phyloP scores from a whole-genome alignment of 2,329 filamentous ascomycete species.

The Aspergillus eucalypticola region DNA sequence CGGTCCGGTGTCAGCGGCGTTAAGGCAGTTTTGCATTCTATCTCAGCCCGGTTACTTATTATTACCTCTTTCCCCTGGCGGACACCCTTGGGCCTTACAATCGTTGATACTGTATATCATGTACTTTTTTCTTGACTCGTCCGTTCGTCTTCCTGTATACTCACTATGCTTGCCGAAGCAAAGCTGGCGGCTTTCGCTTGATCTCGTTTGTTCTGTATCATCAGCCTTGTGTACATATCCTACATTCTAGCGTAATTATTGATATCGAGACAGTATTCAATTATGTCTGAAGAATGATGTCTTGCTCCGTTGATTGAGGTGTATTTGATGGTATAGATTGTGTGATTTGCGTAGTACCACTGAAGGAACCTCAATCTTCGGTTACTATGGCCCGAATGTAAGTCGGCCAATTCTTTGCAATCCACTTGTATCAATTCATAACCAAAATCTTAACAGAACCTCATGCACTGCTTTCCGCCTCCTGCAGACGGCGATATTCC shows the following conservation, averaged over 20 bases:
- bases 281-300: not conserved
- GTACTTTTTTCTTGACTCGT: not conserved
- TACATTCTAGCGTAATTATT: not conserved
- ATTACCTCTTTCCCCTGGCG: constrained; percentile 4
- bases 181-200: not conserved
- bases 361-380: too few relatives aligned
- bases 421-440: too few relatives aligned
- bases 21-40: constrained; percentile 17
- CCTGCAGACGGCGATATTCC: constrained; percentile 4
- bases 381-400: too few relatives aligned
- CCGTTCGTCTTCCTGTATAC: constrained; percentile 3
- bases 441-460: too few relatives aligned
- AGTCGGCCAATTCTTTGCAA: too few relatives aligned
- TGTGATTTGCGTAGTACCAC: too few relatives aligned
- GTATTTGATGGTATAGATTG: too few relatives aligned
- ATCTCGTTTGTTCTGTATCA: constrained; percentile 12
- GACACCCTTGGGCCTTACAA: not conserved
- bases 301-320: not conserved
- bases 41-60: constrained; percentile 13
- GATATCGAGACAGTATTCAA: not conserved
- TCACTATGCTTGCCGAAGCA: not conserved
- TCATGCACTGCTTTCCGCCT: too few relatives aligned
- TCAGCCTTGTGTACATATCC: constrained; percentile 28
- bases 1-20: constrained; percentile 35
- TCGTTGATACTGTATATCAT: not conserved